Evolutionary conservation across 2,329 filamentous ascomycete genomes (phyloP).

Genomic region (Calonectria multiphialidica): DNA sequence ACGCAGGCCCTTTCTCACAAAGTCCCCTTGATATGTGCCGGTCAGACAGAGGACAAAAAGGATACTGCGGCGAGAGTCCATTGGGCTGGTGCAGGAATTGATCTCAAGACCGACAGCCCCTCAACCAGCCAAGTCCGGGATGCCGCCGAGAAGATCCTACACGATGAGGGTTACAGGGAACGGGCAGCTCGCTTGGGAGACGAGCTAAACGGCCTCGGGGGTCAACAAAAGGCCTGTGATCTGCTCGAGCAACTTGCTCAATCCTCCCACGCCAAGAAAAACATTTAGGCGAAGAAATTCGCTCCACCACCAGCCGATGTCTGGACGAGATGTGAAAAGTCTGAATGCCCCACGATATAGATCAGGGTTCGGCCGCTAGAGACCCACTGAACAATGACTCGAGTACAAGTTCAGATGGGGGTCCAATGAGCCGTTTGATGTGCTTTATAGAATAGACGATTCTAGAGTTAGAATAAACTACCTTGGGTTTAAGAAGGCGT

Average conservation of each 20-base stretch:
- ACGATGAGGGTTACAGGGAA: constrained; percentile 33
- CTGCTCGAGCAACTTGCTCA: constrained; percentile 44
- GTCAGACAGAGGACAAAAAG: constrained; percentile 52
- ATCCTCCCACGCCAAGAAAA: not conserved
- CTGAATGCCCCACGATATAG: not conserved
- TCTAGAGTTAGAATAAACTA: not conserved
- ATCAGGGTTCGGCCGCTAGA: constrained; percentile 12
- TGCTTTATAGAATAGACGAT: not conserved
- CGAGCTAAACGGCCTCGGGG: constrained; percentile 45
- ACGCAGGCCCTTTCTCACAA: constrained; percentile 51
- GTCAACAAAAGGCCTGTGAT: constrained; percentile 41
- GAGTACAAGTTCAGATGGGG: not conserved
- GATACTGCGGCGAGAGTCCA: constrained; percentile 50
- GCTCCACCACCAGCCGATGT: not conserved
- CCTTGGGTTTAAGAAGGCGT: not conserved
- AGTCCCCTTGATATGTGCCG: constrained; percentile 51
- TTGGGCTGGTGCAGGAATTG: constrained; percentile 49
- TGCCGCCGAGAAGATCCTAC: constrained; percentile 43
- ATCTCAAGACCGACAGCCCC: constrained; percentile 51
- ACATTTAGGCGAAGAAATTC: not conserved
- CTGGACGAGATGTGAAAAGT: not conserved
- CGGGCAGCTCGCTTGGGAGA: constrained; percentile 40
- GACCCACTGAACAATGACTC: not conserved
- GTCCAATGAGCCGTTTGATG: no score
- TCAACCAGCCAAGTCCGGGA: constrained; percentile 39